Conservation (phyloP, 2,329 filamentous ascomycete species). For the Sarocladium kiliense region DNA sequence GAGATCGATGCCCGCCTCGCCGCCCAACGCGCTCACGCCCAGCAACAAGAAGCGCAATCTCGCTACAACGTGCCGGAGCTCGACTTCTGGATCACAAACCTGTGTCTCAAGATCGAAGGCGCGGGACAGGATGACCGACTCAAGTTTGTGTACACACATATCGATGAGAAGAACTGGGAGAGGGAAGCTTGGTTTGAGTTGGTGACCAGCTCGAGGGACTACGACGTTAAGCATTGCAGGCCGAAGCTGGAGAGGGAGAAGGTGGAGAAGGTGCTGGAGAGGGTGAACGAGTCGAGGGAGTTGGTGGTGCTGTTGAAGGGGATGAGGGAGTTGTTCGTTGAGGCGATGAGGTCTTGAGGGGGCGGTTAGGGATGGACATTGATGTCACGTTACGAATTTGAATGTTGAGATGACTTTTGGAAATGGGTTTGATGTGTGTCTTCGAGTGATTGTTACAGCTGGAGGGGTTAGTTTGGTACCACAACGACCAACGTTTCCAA, state of each 20-base stretch:
- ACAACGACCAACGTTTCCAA: no score
- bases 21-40: conserved; percentile 67
- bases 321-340: conserved; percentile 75
- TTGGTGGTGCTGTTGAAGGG: conserved; percentile 69
- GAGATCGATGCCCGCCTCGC: conserved; percentile 65
- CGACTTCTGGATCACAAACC: conserved; percentile 90
- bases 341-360: conserved; percentile 52
- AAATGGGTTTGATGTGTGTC: no score
- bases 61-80: conserved; percentile 90
- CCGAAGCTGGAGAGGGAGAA: conserved; percentile 78
- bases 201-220: conserved; percentile 74
- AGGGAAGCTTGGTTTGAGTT: conserved; percentile 92
- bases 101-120: conserved; percentile 86
- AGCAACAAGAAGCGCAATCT: conserved; percentile 74
- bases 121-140: conserved; percentile 78
- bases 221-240: conserved; percentile 74
- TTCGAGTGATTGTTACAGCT: no score
- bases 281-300: conserved; percentile 76
- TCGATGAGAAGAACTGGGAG: conserved; percentile 84
- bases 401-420: background rate
- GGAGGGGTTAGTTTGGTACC: no score
- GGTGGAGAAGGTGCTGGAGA: conserved; percentile 70
- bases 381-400: background rate
- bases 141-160: conserved; percentile 83
- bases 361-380: background rate